Evolutionary conservation across 2,329 filamentous ascomycete species (phyloP), one percentile per base, ranked within the genome.

Genomic region (Pseudogymnoascus sp.): DNA sequence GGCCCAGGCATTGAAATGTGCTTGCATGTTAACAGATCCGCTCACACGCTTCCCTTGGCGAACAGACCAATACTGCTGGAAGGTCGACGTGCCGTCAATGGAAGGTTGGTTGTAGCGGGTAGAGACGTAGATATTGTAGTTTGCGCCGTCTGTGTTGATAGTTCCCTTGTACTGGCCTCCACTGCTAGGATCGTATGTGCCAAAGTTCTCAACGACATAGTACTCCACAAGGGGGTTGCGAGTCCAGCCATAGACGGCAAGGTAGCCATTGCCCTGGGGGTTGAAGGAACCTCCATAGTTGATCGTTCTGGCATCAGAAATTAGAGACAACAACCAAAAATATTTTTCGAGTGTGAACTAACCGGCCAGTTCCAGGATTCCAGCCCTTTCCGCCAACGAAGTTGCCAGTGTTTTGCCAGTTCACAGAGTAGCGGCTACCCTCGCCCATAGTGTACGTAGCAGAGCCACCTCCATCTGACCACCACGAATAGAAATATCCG

Each of bases 401-500:
- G 73, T 78, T 75, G 16, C 72, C 72, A 65, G 75, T 77, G 59
- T 70, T 72, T 60, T 71, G 70, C 80, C 80, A 83, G 8, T 57
- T 72, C 9, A 79, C 74, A 65, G 74, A 77, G 76, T 82, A 82
- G 60, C 71, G 70, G 38, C 81, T 80, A n/a, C 71, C 77, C 9
- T 70, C 69, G 28, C 76, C 78, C 71, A 83, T 84, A 69, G 77
- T 80, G 74, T 84, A 84, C 33, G 73, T 78, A 22, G 81, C 78
- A 43, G 72, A 67, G 58, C 74, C 76, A 25, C 71, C 74, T 30
- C 78, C 77, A 62, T 84, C 81, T 60, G 78, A 81, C 80, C 80
- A 85, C 75, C 78, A 84, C 12, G 78, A 81, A 74, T 81, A 84
- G 76, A 79, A 85, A 74, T 77, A 85, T 62, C 82, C 81, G 66